Base-by-base conservation (phyloP, 139 green algal genomes). In the Chlorella ohadii region DNA sequence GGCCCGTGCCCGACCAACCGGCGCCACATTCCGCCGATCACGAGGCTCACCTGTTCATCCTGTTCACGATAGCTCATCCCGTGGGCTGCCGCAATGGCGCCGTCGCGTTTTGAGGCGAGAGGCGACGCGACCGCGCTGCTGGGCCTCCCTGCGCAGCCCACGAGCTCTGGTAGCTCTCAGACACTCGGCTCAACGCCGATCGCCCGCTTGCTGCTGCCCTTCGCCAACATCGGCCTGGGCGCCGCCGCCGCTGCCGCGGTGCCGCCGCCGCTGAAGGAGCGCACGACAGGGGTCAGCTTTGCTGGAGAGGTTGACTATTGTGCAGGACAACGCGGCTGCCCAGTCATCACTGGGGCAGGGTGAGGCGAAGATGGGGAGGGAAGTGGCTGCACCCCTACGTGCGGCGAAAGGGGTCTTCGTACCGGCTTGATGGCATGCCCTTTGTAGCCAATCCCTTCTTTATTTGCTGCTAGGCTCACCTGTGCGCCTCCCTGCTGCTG, bases 281-380 rank as follows among this genome's bases (percentile, higher is more conserved):
- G 36, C n/a, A 39, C 56, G 23, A 85, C 81, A 4, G 59, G 39
- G 12, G 63, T 38, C 9, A 1, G 28, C 20, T 85, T 80, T 38
- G 22, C 57, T 38, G 70, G 81, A 2, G 70, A 85, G 38, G 57
- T 85, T 4, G 72, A 75, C 31, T 63, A 80, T 36, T 71, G 68
- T 61, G 68, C 68, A 27, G 70, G 64, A n/a, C 17, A 80, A 33
- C 22, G 17, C 0, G 55, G 56, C 12, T 85, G 81, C n/a, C 81
- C 81, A 2, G 36, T 77, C 19, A 34, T 85, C 4, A 33, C 56
- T 0, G 81, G 81, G 13, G 38, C 70, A 34, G 81, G 81, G 81
- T 85, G 51, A 64, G 78, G 51, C 15, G 51, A 9, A 59, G 51
- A 19, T 4, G 51, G 51, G 11, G 12, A 4, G 51, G 12, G 51